A percentile compares a stretch with the other conserved stretches of the same genome.
Conservation (phyloP, 495 filamentous ascomycete species). For the Tuber borchii region DNA sequence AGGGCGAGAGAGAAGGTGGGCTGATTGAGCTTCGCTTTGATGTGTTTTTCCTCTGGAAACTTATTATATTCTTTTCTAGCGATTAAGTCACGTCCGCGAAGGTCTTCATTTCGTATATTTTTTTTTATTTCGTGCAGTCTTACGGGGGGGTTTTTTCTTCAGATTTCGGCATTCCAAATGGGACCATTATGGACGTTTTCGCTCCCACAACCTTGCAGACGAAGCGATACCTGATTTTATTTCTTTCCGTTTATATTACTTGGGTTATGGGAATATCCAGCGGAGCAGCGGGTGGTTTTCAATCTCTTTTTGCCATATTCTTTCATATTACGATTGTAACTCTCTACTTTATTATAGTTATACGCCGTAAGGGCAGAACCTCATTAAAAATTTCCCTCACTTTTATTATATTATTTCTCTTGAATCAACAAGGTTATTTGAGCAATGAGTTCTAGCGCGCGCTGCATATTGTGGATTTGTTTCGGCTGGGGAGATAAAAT, state of each 20-base stretch:
- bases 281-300: constrained; percentile 3
- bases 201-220: not conserved
- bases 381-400: not conserved
- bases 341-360: constrained; percentile 1
- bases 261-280: constrained; percentile 2
- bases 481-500: not conserved
- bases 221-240: not conserved
- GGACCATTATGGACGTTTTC: not conserved
- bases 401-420: not conserved
- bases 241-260: constrained; percentile 3
- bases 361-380: not conserved
- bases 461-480: not conserved
- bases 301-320: not conserved
- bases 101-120: not conserved
- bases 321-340: not conserved
- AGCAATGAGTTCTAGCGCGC: not conserved
- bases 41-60: not conserved
- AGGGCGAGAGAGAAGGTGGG: constrained; percentile 37
- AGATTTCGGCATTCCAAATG: not conserved
- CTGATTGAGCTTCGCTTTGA: constrained; percentile 10
- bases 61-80: not conserved
- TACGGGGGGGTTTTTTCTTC: not conserved
- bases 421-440: not conserved
- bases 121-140: not conserved
- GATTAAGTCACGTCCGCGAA: not conserved